Percentiles rank a stretch among this genome's conserved stretches.
These are phyloP conservation scores for Cicer yamashitae DNA, from an alignment of 306 rosid species.

Conservation along the genomic window DNA sequence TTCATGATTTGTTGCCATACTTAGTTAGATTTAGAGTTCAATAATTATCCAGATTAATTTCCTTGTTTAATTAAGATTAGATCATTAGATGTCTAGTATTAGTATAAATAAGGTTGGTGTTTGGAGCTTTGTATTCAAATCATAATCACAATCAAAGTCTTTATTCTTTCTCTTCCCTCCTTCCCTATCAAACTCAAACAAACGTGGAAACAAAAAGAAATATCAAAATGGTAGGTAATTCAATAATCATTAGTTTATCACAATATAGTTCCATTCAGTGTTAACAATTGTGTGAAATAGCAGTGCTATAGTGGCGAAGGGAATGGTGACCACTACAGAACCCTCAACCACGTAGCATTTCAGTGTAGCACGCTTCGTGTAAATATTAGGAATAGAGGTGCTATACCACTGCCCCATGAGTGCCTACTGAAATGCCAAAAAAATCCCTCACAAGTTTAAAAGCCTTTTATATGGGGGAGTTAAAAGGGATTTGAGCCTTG, in stretches of 20 bases:
- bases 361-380: no score
- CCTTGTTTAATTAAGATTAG: neutral
- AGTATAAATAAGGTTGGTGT: conserved; percentile 3
- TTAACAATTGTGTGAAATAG: neutral
- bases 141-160: conserved; percentile 18
- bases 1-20: conserved; percentile 14
- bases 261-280: neutral
- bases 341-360: no score
- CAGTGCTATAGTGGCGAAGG: neutral
- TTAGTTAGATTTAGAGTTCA: conserved; percentile 1
- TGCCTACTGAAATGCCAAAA: neutral
- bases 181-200: conserved; percentile 22
- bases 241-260: conserved; percentile 21
- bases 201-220: conserved; percentile 2
- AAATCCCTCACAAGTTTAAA: neutral
- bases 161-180: conserved; percentile 3
- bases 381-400: neutral
- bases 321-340: no score
- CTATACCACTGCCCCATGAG: neutral
- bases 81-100: neutral
- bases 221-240: neutral
- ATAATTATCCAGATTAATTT: neutral
- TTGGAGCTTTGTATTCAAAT: neutral
- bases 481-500: neutral
- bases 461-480: neutral